Conservation (phyloP, 2,329 filamentous ascomycete species). For the Diplocarpon mali region DNA sequence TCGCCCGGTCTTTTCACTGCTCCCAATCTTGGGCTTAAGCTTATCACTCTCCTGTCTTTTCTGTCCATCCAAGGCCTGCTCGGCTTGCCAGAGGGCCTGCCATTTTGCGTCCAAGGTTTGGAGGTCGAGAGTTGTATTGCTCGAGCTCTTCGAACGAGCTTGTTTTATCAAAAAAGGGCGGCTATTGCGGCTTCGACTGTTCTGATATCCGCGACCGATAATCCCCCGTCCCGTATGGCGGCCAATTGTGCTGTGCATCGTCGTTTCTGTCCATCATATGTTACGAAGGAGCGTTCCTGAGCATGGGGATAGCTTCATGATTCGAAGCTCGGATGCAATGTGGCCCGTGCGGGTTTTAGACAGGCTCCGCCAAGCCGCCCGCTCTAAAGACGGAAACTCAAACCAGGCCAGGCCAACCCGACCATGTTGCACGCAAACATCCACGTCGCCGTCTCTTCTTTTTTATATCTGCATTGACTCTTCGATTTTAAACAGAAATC, state of each 20-base stretch:
- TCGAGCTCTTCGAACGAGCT: neutral
- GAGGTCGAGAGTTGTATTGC: conserved; percentile 13
- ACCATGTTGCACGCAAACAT: neutral
- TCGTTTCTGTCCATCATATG: conserved; percentile 7
- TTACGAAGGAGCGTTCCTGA: neutral
- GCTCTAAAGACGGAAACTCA: too few species aligned
- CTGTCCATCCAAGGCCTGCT: neutral
- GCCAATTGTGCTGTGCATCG: conserved; percentile 8
- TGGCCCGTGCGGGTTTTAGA: neutral
- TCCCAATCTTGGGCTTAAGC: neutral
- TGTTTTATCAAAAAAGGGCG: too few species aligned
- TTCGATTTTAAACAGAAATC: neutral
- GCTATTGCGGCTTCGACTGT: too few species aligned
- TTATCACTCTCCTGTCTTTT: neutral
- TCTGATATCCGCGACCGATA: neutral
- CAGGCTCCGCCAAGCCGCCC: too few species aligned
- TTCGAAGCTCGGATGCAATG: neutral
- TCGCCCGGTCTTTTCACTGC: conserved; percentile 27
- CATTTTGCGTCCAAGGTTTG: conserved; percentile 22
- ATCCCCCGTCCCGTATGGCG: conserved; percentile 5
- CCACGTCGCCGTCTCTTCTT: neutral
- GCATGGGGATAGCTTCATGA: conserved; percentile 10
- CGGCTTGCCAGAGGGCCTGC: conserved; percentile 15
- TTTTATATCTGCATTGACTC: neutral
- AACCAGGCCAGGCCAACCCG: too few species aligned